Percentiles rank a stretch among this genome's conserved stretches.
Evolutionary conservation across 1,284 basidiomycete genomes (phyloP).

Genomic region (Cutaneotrichosporon sp.): DNA sequence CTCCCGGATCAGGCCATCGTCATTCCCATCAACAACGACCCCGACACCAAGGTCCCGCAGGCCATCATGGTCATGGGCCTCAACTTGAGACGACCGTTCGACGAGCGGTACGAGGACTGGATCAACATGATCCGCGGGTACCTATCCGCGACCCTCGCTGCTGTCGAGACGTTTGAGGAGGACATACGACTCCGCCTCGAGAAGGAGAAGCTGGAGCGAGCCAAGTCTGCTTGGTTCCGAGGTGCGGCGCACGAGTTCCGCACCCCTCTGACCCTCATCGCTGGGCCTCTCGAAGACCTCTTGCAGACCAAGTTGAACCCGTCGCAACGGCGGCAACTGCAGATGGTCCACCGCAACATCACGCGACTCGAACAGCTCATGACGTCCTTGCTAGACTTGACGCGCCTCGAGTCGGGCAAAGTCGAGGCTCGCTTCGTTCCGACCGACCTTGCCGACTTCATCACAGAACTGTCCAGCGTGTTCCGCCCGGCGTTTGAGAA

Average conservation of each 20-base stretch:
- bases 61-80: conserved; percentile 55
- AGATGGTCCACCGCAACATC: conserved; percentile 47
- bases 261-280: conserved; percentile 46
- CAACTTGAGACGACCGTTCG: conserved; percentile 46
- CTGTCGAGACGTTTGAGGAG: conserved; percentile 47
- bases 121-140: conserved; percentile 41
- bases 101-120: conserved; percentile 47
- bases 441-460: conserved; percentile 44
- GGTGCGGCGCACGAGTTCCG: conserved; percentile 53
- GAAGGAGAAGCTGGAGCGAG: conserved; percentile 51
- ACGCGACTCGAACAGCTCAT: conserved; percentile 45
- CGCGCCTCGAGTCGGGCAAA: conserved; percentile 46
- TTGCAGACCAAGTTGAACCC: conserved; percentile 14
- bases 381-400: conserved; percentile 51
- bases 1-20: conserved; percentile 32
- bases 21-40: conserved; percentile 12
- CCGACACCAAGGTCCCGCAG: conserved; percentile 32
- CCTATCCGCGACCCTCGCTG: conserved; percentile 37
- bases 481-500: conserved; percentile 48
- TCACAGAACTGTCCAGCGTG: conserved; percentile 48
- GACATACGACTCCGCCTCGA: conserved; percentile 45
- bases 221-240: conserved; percentile 50
- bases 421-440: conserved; percentile 49
- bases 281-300: conserved; percentile 46
- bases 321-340: conserved; percentile 34